Base-by-base conservation (phyloP, 495 filamentous ascomycete species). In the Trichoderma gamsii region DNA sequence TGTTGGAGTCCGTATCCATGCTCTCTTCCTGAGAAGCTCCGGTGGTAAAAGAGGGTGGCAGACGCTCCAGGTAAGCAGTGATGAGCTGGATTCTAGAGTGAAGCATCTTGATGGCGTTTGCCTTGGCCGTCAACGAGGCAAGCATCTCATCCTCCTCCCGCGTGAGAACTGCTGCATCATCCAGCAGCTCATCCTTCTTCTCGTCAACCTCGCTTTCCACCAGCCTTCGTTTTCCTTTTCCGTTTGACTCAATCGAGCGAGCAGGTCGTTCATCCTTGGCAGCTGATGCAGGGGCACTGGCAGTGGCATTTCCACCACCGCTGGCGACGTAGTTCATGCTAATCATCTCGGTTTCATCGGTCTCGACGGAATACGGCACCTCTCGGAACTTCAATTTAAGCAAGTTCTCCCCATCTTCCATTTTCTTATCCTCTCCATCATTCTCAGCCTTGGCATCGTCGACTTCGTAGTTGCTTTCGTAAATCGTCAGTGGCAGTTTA, bases 301-400 rank as follows among this genome's bases (percentile, higher is more conserved):
- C 86, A 16, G 88, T 85, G 18, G 94, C 95, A 72, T 91, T 93
- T 1, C 88, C 90, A 32, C 88, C 91, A 29, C 89, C 89, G 63
- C 89, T 85, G 1, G 93, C 93, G 38, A 99, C 90, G 69, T 91
- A 94, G 72, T 98, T 91, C 71, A 99, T 88, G 49, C 88, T 87
- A 72, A 99, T 97, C 93, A 98, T 97, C 80, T 99, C 96, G 9
- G 95, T 90, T 76, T 98, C 92, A 18, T 90, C 91, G 0, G 92
- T 97, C 76, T 99, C 95, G 21, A 97, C 87, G 0, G 88, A 86
- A 75, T 94, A 97, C 21, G 89, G 88, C 41, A 97, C 76, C 74
- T 94, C 91, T 29, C 90, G 85, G 79, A 97, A 98, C 69, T 85
- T 86, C 27, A 97, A 82, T 13, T 81, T 84, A 63, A 86, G 73